phyloP scores from a whole-genome alignment of 768 basidiomycete species.

The Candolleomyces efflorescens region DNA sequence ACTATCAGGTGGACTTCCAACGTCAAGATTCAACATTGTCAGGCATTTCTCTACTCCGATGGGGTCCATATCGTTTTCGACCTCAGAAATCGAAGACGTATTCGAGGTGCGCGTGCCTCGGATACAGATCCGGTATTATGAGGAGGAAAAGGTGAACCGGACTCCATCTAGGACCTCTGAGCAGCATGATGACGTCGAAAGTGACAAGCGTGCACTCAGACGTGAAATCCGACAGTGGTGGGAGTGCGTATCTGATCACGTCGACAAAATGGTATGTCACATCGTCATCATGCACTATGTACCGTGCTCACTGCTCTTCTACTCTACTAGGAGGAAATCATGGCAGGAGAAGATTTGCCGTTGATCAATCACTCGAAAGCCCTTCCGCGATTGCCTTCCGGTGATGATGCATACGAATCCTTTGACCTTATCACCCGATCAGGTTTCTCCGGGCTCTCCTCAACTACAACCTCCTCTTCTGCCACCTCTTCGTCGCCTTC shows the following conservation, averaged over 20 bases:
- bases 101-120: slow-evolving; percentile 60
- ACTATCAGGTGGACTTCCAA: slow-evolving; percentile 18
- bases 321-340: slow-evolving; percentile 38
- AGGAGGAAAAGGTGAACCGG: slow-evolving; percentile 13
- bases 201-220: slow-evolving; percentile 47
- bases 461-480: too few species aligned
- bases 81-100: slow-evolving; percentile 47
- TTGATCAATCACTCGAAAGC: slow-evolving; percentile 29
- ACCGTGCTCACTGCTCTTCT: neutral
- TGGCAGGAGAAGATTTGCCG: slow-evolving; percentile 21
- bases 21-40: slow-evolving; percentile 35
- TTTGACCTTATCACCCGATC: too few species aligned
- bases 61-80: slow-evolving; percentile 38
- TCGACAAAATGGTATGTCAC: slow-evolving; percentile 55
- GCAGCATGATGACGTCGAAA: slow-evolving; percentile 19
- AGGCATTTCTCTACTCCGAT: slow-evolving; percentile 29
- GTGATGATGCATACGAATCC: slow-evolving; percentile 40
- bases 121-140: slow-evolving; percentile 47
- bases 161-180: slow-evolving; percentile 7
- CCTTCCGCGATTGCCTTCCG: slow-evolving; percentile 56
- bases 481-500: neutral
- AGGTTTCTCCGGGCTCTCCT: too few species aligned
- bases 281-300: neutral
- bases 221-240: slow-evolving; percentile 65
- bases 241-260: slow-evolving; percentile 55